phyloP scores from a whole-genome alignment of 2,329 filamentous ascomycete species.

The Aspergillus transmontanensis region DNA sequence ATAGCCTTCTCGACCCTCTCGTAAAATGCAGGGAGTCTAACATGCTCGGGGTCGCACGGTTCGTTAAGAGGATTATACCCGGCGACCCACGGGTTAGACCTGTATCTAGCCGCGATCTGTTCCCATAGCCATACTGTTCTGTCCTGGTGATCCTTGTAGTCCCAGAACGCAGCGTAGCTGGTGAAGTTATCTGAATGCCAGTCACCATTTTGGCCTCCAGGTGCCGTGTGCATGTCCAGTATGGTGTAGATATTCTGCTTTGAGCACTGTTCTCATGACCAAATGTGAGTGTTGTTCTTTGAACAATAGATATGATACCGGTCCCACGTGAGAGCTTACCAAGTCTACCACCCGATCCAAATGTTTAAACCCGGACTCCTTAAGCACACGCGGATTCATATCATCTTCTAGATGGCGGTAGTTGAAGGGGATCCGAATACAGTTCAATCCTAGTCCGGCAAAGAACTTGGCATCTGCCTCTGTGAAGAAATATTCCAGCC shows the following conservation, averaged over 20 bases:
- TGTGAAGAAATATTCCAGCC: slow-evolving; percentile 61
- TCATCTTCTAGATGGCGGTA: slow-evolving; percentile 57
- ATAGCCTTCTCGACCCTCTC: slow-evolving; percentile 51
- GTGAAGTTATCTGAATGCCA: slow-evolving; percentile 55
- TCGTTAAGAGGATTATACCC: slow-evolving; percentile 58
- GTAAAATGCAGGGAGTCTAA: slow-evolving; percentile 51
- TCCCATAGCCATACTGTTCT: slow-evolving; percentile 54
- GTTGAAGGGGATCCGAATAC: slow-evolving; percentile 63
- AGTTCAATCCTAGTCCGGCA: slow-evolving; percentile 59
- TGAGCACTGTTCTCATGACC: slow-evolving; percentile 37
- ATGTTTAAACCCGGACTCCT: slow-evolving; percentile 51
- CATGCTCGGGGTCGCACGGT: slow-evolving; percentile 52
- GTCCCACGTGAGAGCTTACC: slow-evolving; percentile 20
- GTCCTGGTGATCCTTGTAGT: slow-evolving; percentile 55
- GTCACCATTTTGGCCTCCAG: slow-evolving; percentile 54
- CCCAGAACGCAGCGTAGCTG: slow-evolving; percentile 53
- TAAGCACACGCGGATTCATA: slow-evolving; percentile 50
- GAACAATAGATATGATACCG: neutral
- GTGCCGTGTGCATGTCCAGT: slow-evolving; percentile 53
- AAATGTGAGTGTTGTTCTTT: neutral
- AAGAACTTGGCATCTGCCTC: slow-evolving; percentile 62
- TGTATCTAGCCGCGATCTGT: slow-evolving; percentile 50
- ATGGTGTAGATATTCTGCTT: slow-evolving; percentile 54
- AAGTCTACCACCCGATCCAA: slow-evolving; percentile 51
- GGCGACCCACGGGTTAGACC: slow-evolving; percentile 50